Base-by-base conservation (phyloP, 179 eudicot species). In the Silene vulgaris region DNA sequence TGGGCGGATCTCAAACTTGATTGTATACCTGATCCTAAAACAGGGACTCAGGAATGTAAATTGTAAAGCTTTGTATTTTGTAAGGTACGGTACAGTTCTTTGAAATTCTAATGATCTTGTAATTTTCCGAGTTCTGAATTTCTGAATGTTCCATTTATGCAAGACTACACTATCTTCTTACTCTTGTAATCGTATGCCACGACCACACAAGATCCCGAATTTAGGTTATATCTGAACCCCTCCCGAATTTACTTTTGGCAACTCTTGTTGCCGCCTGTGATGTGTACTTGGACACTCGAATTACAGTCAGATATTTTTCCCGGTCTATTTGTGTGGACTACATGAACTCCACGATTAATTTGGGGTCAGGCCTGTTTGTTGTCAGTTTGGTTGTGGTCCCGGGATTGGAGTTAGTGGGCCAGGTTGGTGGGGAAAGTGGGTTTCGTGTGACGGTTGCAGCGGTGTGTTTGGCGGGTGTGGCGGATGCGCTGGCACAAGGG, bases 401-500 rank as follows among this genome's bases (percentile, higher is more conserved):
- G 13, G 65, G 81, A 1, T 85, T 91, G 87, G 98, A 93, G 65
- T 83, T 80, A 28, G 76, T 75, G 35, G 35, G 35, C 5, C 35
- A 3, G 35, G 35, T 32, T 32, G 35, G 35, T 32, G 35, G 35
- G 35, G 35, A 32, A 32, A 32, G 35, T 32, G 96, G 90, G 71
- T 92, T 88, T 75, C 85, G 84, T 78, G 93, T 85, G 17, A 86
- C 97, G 28, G 88, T 85, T 28, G 86, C 65, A 11, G 88, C 88
- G 29, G 85, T 91, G 74, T 96, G 79, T 29, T 45, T 93, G 57
- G 77, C 89, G 8, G 97, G 94, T 0, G 14, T 91, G 6, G 98
- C 90, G 0, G 96, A 90, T 75, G 97, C 90, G 23, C 77, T 93
- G 83, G 97, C 90, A 1, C 97, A 93, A 76, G 91, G 96, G 3